Conservation (phyloP, 768 basidiomycete genomes). For the Cystoderma amianthinum region DNA sequence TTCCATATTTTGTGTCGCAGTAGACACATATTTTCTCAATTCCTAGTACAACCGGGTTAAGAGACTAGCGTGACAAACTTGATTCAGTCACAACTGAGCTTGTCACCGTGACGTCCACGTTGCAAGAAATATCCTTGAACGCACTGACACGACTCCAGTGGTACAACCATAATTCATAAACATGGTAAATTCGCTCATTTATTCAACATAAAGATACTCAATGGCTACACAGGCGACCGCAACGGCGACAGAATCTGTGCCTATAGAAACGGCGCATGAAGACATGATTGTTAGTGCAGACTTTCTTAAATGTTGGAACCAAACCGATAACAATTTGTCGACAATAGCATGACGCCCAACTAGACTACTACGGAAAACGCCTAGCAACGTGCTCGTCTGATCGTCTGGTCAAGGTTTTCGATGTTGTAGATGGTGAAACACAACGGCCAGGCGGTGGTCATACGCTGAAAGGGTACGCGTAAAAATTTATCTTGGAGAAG, state of each 20-base stretch:
- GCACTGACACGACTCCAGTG: too few species aligned
- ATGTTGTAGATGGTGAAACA: constrained; percentile 84
- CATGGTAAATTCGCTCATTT: too few species aligned
- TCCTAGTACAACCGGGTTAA: too few species aligned
- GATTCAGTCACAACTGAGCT: too few species aligned
- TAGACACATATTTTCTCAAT: too few species aligned
- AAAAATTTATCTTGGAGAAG: background rate
- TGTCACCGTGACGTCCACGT: too few species aligned
- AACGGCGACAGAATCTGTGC: constrained; percentile 61
- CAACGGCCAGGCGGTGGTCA: constrained; percentile 58
- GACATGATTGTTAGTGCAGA: constrained; percentile 87
- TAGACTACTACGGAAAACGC: constrained; percentile 96
- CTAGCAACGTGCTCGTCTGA: constrained; percentile 97
- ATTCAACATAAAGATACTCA: too few species aligned
- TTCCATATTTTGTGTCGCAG: too few species aligned
- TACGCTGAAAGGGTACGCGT: constrained; percentile 69
- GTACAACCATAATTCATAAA: too few species aligned
- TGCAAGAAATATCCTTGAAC: too few species aligned
- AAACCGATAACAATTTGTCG: constrained; percentile 2
- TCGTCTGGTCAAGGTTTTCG: constrained; percentile 91
- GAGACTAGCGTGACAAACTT: too few species aligned
- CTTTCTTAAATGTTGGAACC: too few species aligned
- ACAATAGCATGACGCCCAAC: constrained; percentile 90
- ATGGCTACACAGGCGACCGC: constrained; percentile 46
- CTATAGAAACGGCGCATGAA: constrained; percentile 93